phyloP scores from a whole-genome alignment of 371 early-diverging fungal species.

The Mucor mucedo region DNA sequence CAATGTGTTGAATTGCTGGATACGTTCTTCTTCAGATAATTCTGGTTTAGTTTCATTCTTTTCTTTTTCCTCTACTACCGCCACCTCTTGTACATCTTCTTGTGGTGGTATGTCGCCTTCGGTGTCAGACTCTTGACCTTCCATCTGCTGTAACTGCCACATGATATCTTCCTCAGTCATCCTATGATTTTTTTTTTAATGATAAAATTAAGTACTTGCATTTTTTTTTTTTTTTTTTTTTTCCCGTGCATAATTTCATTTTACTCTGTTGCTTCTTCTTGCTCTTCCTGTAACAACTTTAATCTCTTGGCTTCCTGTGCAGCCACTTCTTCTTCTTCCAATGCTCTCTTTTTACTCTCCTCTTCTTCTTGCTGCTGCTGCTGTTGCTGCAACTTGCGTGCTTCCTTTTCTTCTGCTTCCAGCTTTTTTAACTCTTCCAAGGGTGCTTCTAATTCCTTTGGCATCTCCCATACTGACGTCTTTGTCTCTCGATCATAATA shows the following conservation, averaged over 20 bases:
- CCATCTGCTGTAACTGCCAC: constrained; percentile 70
- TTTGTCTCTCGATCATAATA: constrained; percentile 75
- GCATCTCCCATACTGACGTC: constrained; percentile 73
- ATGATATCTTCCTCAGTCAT: constrained; percentile 76
- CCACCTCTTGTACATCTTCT: constrained; percentile 8
- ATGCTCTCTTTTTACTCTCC: constrained; percentile 24
- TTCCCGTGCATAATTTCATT: constrained; percentile 14
- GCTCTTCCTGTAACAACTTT: constrained; percentile 11
- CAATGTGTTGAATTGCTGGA: constrained; percentile 56
- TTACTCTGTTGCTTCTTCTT: constrained; percentile 14
- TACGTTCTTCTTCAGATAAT: constrained; percentile 43
- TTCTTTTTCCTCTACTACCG: not conserved
- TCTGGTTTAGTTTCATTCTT: not conserved
- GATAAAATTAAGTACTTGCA: constrained; percentile 16
- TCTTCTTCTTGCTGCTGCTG: constrained; percentile 37
- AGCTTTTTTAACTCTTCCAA: constrained; percentile 44
- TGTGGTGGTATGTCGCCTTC: constrained; percentile 8
- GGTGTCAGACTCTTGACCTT: constrained; percentile 31
- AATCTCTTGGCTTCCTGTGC: constrained; percentile 40
- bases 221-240: constrained; percentile 9
- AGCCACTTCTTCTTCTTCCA: constrained; percentile 12
- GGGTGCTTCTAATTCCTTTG: constrained; percentile 54
- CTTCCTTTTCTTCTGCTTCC: constrained; percentile 27
- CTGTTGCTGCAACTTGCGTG: constrained; percentile 17
- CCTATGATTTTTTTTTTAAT: constrained; percentile 49